phyloP scores from a whole-genome alignment of 495 filamentous ascomycete genomes.

The Terfezia claveryi region DNA sequence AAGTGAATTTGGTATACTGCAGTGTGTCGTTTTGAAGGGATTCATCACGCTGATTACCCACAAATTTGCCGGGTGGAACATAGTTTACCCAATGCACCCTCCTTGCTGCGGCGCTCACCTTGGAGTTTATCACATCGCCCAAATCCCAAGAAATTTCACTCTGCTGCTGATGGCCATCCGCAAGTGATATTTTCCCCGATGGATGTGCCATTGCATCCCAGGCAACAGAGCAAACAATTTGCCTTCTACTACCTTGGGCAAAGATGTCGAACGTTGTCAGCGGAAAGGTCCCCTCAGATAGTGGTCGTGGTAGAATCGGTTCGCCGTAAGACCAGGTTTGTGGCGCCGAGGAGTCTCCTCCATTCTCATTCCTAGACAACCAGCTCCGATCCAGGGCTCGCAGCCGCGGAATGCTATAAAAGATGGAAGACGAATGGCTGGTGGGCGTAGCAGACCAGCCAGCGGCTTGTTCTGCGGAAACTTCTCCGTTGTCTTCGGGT shows the following conservation, averaged over 20 bases:
- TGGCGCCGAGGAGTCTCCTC: not conserved
- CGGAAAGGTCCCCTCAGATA: conserved; percentile 1
- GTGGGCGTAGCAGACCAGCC: not conserved
- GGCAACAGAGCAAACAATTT: conserved; percentile 4
- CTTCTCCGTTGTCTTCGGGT: not conserved
- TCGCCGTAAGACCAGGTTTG: not conserved
- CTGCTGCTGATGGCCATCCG: not conserved
- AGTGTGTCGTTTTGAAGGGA: not conserved
- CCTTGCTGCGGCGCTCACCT: not conserved
- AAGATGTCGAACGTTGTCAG: conserved; percentile 11
- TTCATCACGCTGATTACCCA: not conserved
- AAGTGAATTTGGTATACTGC: not conserved
- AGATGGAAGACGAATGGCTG: not conserved
- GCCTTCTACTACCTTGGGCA: conserved; percentile 5
- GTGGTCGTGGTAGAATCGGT: not conserved
- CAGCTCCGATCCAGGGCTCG: no score
- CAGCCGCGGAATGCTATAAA: not conserved
- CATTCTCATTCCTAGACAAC: no score
- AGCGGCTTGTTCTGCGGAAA: no score
- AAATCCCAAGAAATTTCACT: not conserved
- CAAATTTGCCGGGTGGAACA: not conserved
- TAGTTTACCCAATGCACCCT: not conserved
- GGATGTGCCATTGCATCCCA: conserved; percentile 8
- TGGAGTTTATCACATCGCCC: not conserved
- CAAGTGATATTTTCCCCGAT: not conserved